A percentile compares a stretch with the other conserved stretches of the same genome.
Evolutionary conservation across 768 basidiomycete genomes (phyloP).

Genomic region (Multifurca ochricompacta): DNA sequence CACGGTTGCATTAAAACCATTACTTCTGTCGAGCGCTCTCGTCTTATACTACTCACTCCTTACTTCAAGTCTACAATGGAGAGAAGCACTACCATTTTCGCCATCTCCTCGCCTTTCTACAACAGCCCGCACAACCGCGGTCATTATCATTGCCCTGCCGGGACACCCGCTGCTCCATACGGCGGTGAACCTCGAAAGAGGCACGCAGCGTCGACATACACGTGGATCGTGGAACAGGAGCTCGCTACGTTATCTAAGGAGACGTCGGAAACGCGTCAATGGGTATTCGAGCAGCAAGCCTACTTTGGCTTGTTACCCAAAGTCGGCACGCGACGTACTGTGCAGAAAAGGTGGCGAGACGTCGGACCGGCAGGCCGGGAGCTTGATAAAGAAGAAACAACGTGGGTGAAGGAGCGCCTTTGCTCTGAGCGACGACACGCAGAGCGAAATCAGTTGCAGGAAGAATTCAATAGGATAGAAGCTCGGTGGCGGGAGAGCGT

Average conservation of each 20-base stretch:
- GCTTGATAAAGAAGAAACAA: constrained; percentile 6
- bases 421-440: constrained; percentile 19
- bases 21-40: background rate
- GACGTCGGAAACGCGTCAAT: constrained; percentile 49
- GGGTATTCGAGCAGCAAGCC: constrained; percentile 55
- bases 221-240: constrained; percentile 48
- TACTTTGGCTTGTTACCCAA: constrained; percentile 13
- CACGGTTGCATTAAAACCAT: constrained; percentile 9
- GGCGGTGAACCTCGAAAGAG: constrained; percentile 23
- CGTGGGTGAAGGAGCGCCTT: constrained; percentile 8
- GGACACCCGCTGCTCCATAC: background rate
- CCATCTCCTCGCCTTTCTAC: constrained; percentile 15
- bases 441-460: constrained; percentile 40
- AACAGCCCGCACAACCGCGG: constrained; percentile 10
- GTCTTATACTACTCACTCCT: background rate
- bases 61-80: constrained; percentile 8
- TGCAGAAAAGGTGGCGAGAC: constrained; percentile 1
- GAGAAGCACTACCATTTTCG: constrained; percentile 17
- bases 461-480: constrained; percentile 50
- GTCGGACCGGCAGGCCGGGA: background rate
- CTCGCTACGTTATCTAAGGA: constrained; percentile 35
- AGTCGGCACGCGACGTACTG: background rate
- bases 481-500: constrained; percentile 41
- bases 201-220: constrained; percentile 27
- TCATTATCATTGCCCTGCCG: constrained; percentile 1